Conservation (phyloP, 1,139 yeast genomes). For the Sugiyamaella pinicola region DNA sequence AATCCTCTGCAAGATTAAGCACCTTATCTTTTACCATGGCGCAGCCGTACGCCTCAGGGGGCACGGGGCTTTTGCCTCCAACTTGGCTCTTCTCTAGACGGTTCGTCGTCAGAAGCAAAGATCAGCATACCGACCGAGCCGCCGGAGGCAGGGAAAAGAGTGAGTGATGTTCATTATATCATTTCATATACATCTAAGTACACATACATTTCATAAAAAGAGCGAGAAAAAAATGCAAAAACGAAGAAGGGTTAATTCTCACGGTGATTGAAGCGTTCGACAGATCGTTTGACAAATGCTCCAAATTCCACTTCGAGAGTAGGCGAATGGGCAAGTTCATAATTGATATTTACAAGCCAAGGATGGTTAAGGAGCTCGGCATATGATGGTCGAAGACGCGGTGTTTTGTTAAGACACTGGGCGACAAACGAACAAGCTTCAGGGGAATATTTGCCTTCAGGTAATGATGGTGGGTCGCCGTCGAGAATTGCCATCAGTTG, state of each 20-base stretch:
- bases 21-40: too few relatives aligned
- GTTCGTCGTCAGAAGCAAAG: too few relatives aligned
- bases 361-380: conserved; percentile 72
- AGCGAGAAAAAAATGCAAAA: neutral
- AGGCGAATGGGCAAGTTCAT: conserved; percentile 32
- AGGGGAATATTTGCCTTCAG: conserved; percentile 57
- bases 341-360: conserved; percentile 65
- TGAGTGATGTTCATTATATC: neutral
- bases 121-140: too few relatives aligned
- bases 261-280: conserved; percentile 21
- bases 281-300: conserved; percentile 41
- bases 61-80: too few relatives aligned
- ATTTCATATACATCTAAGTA: conserved; percentile 7
- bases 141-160: neutral
- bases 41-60: too few relatives aligned
- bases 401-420: conserved; percentile 78
- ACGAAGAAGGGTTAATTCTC: conserved; percentile 4
- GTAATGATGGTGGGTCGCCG: conserved; percentile 87
- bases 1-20: too few relatives aligned
- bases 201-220: conserved; percentile 3
- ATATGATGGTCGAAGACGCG: conserved; percentile 82
- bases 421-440: conserved; percentile 82
- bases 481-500: conserved; percentile 95
- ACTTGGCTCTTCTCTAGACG: too few relatives aligned
- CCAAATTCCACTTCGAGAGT: conserved; percentile 49